These are phyloP conservation scores for Guadua angustifolia DNA, from an alignment of 176 grass and related monocot species.

Conservation along the genomic window DNA sequence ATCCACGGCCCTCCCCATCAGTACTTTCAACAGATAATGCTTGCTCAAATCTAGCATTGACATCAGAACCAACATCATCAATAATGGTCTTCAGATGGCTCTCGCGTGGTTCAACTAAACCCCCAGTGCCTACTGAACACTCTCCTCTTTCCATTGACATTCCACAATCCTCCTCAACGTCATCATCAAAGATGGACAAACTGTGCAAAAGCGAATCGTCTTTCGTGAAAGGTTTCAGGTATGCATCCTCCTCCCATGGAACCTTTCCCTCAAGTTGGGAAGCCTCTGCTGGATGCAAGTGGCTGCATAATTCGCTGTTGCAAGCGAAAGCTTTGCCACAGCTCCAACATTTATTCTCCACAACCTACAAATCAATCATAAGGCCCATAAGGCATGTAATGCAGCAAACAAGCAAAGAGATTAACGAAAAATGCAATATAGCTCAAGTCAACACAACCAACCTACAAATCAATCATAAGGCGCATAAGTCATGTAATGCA, in stretches of 20 bases:
- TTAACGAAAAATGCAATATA: neutral
- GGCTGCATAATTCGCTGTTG: conserved; percentile 46
- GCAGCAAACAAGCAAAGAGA: conserved; percentile 2
- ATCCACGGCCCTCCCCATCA: neutral
- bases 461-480: conserved; percentile 53
- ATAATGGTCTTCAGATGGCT: conserved; percentile 23
- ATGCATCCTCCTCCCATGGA: conserved; percentile 71
- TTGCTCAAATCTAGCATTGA: conserved; percentile 44
- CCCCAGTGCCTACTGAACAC: conserved; percentile 23
- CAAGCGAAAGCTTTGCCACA: conserved; percentile 54
- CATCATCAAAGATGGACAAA: conserved; percentile 61
- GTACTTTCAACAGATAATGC: conserved; percentile 24
- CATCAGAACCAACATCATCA: conserved; percentile 17
- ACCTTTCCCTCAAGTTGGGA: conserved; percentile 46
- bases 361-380: conserved; percentile 61
- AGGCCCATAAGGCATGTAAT: neutral
- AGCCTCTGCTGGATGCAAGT: conserved; percentile 46
- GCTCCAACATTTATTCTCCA: conserved; percentile 74
- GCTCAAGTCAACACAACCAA: conserved; percentile 9
- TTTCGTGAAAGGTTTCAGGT: conserved; percentile 83
- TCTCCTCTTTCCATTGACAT: conserved; percentile 48
- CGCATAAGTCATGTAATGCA: neutral
- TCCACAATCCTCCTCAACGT: conserved; percentile 51
- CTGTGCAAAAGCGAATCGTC: conserved; percentile 85
- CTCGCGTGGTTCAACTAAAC: conserved; percentile 18